Evolutionary conservation across 1,139 yeast species (phyloP), one percentile per base, ranked within the genome.

Genomic region (Hansenula sp.): DNA sequence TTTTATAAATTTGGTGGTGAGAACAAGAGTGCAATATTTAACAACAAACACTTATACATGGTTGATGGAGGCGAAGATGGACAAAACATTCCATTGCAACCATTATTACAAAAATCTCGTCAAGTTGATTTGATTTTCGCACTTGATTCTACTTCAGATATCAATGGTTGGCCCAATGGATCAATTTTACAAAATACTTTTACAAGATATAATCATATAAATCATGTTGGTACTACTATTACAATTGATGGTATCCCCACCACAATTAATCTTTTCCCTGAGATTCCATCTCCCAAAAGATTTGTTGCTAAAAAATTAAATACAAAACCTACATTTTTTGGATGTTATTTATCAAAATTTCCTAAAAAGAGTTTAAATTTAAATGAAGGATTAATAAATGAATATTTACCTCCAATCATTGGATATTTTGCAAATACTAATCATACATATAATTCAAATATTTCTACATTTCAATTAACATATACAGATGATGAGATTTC

Each of bases 61-160:
- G 82, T 76, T 6, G 89, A 82, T 59, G 88, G 88, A 7, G 87
- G 88, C 22, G 79, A 75, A 56, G 83, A 77, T 56, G 70, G 68
- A 2, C 87, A 82, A 53, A 75, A 75, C 45, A 68, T 82, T 11
- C 88, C 88, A 3, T 62, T 79, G 32, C 72, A 79, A 46, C 82
- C 87, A 6, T 65, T 80, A 42, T 61, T 80, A 31, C 79, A 77
- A 46, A 65, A 68, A 2, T 60, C 66, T 9, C 64, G 88, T 51
- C 59, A 62, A 27, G 57, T 79, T 5, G 88, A 82, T 53, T 65
- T 77, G 8, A 69, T 80, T 6, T 69, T 80, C 53, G 80, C 82
- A 0, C 71, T 76, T 43, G 90, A 82, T 57, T 79, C 81, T 37
- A 76, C 86, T 2, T 80, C 79, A 22, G 83, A 81, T 52, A 62